Evolutionary conservation across 305 asterid genomes (phyloP).

Genomic region (Salvia sclarea): DNA sequence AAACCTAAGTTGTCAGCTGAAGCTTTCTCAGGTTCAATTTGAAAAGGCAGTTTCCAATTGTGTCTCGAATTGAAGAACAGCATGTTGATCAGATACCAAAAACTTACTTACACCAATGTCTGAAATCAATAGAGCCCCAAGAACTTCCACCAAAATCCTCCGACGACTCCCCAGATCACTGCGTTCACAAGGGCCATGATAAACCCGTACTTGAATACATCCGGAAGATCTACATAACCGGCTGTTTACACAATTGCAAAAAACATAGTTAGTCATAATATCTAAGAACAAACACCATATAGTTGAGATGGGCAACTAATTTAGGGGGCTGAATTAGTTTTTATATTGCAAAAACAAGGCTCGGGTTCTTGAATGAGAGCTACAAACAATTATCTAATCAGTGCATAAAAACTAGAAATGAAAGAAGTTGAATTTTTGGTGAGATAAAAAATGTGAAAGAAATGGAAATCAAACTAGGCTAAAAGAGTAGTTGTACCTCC

Average conservation of each 20-base stretch:
- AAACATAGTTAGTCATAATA: conserved; percentile 31
- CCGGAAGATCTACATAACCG: conserved; percentile 92
- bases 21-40: conserved; percentile 23
- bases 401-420: not conserved
- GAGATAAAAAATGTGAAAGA: not conserved
- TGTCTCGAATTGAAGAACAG: conserved; percentile 30
- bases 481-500: conserved; percentile 61
- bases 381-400: not conserved
- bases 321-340: not conserved
- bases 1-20: conserved; percentile 33
- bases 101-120: conserved; percentile 34
- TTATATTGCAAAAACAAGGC: not conserved
- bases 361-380: not conserved
- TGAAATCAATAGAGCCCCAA: conserved; percentile 69
- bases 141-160: conserved; percentile 94
- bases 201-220: conserved; percentile 79
- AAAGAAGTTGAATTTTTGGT: not conserved
- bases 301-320: not conserved
- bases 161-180: conserved; percentile 71
- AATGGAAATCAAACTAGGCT: not conserved
- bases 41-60: not conserved
- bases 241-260: conserved; percentile 52
- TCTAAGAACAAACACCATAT: not conserved
- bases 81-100: conserved; percentile 29
- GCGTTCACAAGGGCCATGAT: conserved; percentile 81